Evolutionary conservation across 2,329 filamentous ascomycete species (phyloP).

Genomic region (Emergomyces orientalis): DNA sequence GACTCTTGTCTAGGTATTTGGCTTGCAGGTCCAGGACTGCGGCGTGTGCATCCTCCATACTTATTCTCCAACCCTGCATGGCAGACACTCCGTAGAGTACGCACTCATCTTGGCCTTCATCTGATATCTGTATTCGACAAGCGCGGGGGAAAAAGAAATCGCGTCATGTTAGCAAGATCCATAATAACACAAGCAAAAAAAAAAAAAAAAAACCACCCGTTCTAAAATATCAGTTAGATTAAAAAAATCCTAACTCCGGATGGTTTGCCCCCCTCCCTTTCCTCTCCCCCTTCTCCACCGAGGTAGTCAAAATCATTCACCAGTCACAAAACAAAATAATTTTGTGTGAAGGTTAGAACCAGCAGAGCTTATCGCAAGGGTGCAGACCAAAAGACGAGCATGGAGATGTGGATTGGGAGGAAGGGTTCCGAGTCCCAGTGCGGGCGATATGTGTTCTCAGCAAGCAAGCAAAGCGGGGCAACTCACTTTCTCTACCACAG

Average conservation of each 20-base stretch:
- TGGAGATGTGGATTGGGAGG: background rate
- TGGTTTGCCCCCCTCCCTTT: no score
- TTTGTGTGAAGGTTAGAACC: background rate
- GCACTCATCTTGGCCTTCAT: slow-evolving; percentile 83
- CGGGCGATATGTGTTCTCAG: background rate
- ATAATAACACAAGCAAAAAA: background rate
- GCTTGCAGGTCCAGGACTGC: slow-evolving; percentile 77
- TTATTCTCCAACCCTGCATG: slow-evolving; percentile 99
- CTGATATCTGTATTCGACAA: slow-evolving; percentile 61
- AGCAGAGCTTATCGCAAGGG: background rate
- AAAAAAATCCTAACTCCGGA: background rate
- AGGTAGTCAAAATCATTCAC: background rate
- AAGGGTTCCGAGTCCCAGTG: background rate
- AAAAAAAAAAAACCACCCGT: slow-evolving; percentile 9
- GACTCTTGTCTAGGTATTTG: slow-evolving; percentile 43
- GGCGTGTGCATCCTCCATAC: slow-evolving; percentile 97
- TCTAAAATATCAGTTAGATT: background rate
- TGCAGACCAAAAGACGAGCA: no score
- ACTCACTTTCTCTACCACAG: slow-evolving; percentile 95
- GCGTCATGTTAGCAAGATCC: background rate
- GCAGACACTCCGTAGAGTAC: slow-evolving; percentile 89
- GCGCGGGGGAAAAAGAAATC: background rate
- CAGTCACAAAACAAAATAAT: background rate
- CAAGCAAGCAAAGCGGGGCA: slow-evolving; percentile 15
- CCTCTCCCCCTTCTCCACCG: no score